Evolutionary conservation across 345 rosid species (phyloP).

Genomic region (Moricandia moricandioides): DNA sequence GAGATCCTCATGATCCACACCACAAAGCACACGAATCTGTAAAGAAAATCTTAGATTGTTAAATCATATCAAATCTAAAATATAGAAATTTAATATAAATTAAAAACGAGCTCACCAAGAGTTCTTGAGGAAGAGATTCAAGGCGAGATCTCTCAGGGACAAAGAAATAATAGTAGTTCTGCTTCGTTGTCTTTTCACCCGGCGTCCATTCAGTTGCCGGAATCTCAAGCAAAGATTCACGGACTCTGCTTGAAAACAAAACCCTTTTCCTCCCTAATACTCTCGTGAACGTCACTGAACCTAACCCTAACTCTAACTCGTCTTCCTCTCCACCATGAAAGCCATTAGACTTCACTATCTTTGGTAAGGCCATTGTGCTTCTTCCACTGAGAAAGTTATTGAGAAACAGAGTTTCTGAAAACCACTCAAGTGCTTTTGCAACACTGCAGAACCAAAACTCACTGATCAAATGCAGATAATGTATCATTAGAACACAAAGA

Average conservation of each 20-base stretch:
- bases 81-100: not conserved
- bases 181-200: constrained; percentile 58
- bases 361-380: constrained; percentile 43
- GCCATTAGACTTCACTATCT: constrained; percentile 30
- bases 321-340: constrained; percentile 21
- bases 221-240: constrained; percentile 28
- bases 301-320: constrained; percentile 42
- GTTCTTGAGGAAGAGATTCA: constrained; percentile 72
- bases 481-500: not conserved
- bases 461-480: constrained; percentile 36
- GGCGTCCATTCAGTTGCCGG: constrained; percentile 30
- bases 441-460: constrained; percentile 13
- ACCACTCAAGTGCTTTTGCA: not conserved
- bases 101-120: constrained; percentile 48
- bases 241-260: constrained; percentile 36
- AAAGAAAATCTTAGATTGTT: not conserved
- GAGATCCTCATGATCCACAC: constrained; percentile 73
- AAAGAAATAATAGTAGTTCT: constrained; percentile 8
- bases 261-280: constrained; percentile 78
- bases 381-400: not conserved
- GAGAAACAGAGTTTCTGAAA: not conserved
- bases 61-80: not conserved
- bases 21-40: constrained; percentile 65
- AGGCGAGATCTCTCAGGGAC: constrained; percentile 43
- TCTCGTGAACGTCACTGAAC: constrained; percentile 47